A percentile compares a stretch with the other conserved stretches of the same genome.
Evolutionary conservation across 352 stramenopile genomes (phyloP).

Genomic region (Phytopythium ostracodes): DNA sequence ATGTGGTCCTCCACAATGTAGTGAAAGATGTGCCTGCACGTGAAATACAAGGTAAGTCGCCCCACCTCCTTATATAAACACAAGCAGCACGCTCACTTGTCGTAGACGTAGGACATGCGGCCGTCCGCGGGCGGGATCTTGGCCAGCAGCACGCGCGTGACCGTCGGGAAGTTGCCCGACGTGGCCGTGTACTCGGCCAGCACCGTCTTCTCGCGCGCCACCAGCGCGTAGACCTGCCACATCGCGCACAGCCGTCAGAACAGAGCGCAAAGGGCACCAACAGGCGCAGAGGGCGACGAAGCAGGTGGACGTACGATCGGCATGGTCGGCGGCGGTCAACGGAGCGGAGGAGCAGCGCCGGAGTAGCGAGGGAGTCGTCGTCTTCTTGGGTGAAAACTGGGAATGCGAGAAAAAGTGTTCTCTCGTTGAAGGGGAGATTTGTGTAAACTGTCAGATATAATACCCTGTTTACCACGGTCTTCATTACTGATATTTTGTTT

Average conservation of each 20-base stretch:
- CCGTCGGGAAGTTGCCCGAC: constrained; percentile 97
- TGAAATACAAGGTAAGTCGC: no score
- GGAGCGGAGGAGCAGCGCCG: not conserved
- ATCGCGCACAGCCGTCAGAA: no score
- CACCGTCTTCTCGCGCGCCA: constrained; percentile 97
- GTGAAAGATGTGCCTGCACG: constrained; percentile 87
- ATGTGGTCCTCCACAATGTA: constrained; percentile 96
- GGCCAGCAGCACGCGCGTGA: constrained; percentile 95
- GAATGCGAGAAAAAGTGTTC: not conserved
- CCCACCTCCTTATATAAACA: no score
- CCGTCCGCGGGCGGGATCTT: constrained; percentile 94
- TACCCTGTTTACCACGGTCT: not conserved
- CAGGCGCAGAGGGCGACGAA: not conserved
- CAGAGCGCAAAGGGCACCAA: no score
- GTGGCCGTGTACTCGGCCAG: constrained; percentile 96
- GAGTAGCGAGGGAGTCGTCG: not conserved
- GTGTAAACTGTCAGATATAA: not conserved
- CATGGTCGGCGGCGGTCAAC: constrained; percentile 17
- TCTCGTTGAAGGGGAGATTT: constrained; percentile 3
- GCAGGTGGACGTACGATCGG: constrained; percentile 27
- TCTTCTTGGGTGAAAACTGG: constrained; percentile 1
- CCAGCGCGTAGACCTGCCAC: constrained; percentile 94
- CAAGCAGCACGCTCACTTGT: constrained; percentile 66
- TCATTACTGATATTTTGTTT: no score
- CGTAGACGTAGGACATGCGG: constrained; percentile 98